Evolutionary conservation across 495 filamentous ascomycete genomes (phyloP).

Genomic region (Podospora bellae-mahoneyi): DNA sequence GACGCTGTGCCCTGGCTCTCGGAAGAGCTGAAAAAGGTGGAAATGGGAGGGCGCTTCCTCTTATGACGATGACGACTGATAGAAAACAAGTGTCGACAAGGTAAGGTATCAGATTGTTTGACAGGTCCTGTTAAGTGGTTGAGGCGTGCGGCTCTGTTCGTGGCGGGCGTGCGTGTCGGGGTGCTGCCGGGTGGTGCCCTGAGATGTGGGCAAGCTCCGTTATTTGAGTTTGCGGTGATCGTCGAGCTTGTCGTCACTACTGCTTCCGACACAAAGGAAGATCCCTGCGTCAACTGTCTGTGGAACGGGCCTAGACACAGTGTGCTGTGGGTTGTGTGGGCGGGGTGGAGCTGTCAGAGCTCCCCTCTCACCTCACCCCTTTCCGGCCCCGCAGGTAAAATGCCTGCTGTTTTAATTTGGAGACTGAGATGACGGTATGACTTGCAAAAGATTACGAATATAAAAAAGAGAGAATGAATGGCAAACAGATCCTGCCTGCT

Average conservation of each 20-base stretch:
- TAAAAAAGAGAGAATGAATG: neutral
- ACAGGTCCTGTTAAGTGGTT: neutral
- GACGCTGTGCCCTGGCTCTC: slow-evolving; percentile 4
- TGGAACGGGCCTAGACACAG: slow-evolving; percentile 3
- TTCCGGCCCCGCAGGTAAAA: slow-evolving; percentile 5
- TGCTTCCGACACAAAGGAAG: neutral
- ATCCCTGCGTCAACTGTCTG: neutral
- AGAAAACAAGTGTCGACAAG: neutral
- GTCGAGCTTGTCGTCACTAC: slow-evolving; percentile 7
- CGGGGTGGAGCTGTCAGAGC: slow-evolving; percentile 6
- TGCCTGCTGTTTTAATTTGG: neutral
- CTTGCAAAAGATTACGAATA: neutral
- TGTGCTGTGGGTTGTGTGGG: neutral
- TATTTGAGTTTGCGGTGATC: slow-evolving; percentile 5
- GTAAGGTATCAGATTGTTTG: neutral
- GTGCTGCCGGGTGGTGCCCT: too few species aligned
- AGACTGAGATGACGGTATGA: neutral
- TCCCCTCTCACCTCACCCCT: neutral
- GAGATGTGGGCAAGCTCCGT: neutral
- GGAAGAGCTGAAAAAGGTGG: neutral
- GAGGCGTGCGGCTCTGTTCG: neutral
- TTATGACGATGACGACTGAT: too few species aligned
- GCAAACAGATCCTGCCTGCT: neutral
- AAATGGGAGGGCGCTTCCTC: too few species aligned
- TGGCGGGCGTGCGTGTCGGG: too few species aligned